Conservation (phyloP, 345 rosid genomes). For the Citrus sp. region DNA sequence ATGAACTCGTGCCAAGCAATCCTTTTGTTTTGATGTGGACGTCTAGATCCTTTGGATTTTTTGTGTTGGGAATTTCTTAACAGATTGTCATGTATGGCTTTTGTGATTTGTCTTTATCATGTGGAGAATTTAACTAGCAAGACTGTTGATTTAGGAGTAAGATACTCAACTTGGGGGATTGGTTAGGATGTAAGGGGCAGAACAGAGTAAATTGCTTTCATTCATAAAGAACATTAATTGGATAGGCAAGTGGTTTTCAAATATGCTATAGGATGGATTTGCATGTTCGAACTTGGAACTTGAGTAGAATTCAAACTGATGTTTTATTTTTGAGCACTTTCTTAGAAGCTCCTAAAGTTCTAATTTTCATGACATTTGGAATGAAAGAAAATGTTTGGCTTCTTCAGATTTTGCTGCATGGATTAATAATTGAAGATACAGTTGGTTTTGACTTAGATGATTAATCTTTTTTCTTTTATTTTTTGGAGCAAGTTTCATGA, state of each 20-base stretch:
- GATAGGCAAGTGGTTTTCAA: neutral
- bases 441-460: neutral
- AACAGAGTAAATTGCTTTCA: neutral
- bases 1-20: neutral
- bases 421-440: neutral
- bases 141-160: neutral
- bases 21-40: neutral
- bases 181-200: neutral
- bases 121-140: neutral
- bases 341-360: neutral
- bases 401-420: slow-evolving; percentile 1
- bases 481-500: neutral
- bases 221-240: neutral
- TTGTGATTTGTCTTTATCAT: neutral
- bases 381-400: neutral
- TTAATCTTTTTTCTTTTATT: no score
- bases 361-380: neutral
- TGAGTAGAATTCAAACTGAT: neutral
- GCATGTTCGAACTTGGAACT: neutral
- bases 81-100: neutral
- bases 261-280: neutral
- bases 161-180: neutral
- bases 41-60: slow-evolving; percentile 3
- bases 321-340: neutral
- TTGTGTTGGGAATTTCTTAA: slow-evolving; percentile 12